Evolutionary conservation across 345 rosid genomes (phyloP), one percentile per base, ranked within the genome.

Genomic region (Crucihimalaya himalaica): DNA sequence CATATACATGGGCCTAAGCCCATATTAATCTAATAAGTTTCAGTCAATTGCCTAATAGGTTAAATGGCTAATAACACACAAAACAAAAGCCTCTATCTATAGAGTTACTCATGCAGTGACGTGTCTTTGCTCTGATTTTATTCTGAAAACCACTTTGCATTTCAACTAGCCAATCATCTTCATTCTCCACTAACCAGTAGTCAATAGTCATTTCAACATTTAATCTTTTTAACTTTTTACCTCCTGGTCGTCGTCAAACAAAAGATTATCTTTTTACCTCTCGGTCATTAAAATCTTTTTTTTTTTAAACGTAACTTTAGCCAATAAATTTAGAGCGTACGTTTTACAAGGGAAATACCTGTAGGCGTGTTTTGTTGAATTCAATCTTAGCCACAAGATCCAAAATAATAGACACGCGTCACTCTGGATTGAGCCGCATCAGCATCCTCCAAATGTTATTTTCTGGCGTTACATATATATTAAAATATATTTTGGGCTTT

Each of bases 341-440:
- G 63, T 54, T 55, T 31, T 1, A 37, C 19, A 56, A 20, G 60
- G 39, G 5, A 15, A 72, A 52, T 47, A 32, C 40, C 70, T 31
- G 21, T 34, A 37, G 14, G 35, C 50, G 50, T 68, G 32, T 67
- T 27, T 46, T 10, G 53, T 48, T 50, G 37, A 59, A 37, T 16
- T 40, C 68, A 51, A 14, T 75, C 8, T 16, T 8, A 59, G 62
- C 79, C 79, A 67, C 64, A 76, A 6, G 79, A 76, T 76, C 16
- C 5, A 43, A 0, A 1, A 15, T 43, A 2, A 6, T 5, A 0
- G 8, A 76, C 79, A 75, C 79, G 79, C 6, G 79, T 68, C 68
- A 9, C 5, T 15, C 29, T 2, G 5, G 61, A 67, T 54, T n/a
- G 1, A 55, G 76, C 58, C 29, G 65, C 48, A 39, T 71, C 54